phyloP scores from a whole-genome alignment of 208 protist genomes.

The Leishmania braziliensis region DNA sequence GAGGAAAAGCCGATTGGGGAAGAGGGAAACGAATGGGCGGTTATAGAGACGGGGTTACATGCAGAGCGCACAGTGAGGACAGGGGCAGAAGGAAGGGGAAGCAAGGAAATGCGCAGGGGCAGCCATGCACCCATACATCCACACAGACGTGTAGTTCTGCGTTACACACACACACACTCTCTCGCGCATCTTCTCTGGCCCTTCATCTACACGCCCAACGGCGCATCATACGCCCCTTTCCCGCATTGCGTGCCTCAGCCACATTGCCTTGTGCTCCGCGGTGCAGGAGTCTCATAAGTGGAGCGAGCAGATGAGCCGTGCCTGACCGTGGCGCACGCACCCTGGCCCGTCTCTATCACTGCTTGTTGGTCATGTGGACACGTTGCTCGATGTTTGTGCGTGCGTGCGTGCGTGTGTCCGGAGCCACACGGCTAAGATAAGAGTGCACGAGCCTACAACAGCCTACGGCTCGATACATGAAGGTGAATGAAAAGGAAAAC shows the following conservation, averaged over 20 bases:
- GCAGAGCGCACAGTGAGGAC: neutral
- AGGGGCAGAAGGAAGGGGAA: neutral
- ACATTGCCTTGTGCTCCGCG: neutral
- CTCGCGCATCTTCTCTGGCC: neutral
- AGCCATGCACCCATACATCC: neutral
- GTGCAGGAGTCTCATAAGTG: neutral
- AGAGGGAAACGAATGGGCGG: neutral
- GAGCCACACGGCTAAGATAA: neutral
- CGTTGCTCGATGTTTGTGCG: neutral
- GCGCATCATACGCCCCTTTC: neutral
- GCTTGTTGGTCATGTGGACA: neutral
- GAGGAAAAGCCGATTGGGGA: neutral
- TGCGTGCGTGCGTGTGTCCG: neutral
- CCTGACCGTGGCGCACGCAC: neutral
- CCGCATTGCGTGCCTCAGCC: neutral
- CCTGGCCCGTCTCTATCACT: neutral
- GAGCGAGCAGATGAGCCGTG: neutral
- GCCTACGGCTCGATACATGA: conserved; percentile 1
- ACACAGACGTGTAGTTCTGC: neutral
- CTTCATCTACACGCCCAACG: neutral
- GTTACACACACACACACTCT: neutral
- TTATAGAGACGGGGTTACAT: neutral
- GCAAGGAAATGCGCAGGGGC: neutral
- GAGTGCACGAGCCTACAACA: neutral
- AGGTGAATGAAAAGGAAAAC: neutral